Conservation (phyloP, 768 basidiomycete species). For the Suillus discolor region DNA sequence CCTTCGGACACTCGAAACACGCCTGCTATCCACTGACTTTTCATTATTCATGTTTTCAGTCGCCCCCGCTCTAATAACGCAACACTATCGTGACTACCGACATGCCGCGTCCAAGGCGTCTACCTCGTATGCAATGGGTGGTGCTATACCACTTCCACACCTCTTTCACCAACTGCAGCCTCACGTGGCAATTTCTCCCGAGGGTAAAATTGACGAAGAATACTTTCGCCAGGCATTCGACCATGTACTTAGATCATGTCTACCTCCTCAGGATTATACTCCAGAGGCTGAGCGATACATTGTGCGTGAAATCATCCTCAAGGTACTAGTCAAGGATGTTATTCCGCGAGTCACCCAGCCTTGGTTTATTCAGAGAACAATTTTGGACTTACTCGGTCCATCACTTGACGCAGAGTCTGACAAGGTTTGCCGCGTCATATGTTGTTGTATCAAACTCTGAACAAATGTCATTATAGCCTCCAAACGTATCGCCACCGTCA, state of each 20-base stretch:
- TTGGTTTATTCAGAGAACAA: constrained; percentile 83
- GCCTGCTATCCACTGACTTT: constrained; percentile 57
- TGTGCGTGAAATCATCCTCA: constrained; percentile 80
- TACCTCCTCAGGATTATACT: constrained; percentile 78
- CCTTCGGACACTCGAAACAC: constrained; percentile 60
- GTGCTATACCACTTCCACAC: constrained; percentile 58
- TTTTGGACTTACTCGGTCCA: constrained; percentile 67
- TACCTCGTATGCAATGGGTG: constrained; percentile 72
- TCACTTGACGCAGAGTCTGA: constrained; percentile 27
- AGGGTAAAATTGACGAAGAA: constrained; percentile 68
- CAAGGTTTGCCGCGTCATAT: constrained; percentile 19
- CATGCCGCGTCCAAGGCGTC: constrained; percentile 60
- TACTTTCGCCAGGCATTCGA: constrained; percentile 84
- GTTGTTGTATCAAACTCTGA: neutral
- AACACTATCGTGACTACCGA: constrained; percentile 81
- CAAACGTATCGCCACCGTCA: constrained; percentile 26
- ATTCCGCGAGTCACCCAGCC: constrained; percentile 76
- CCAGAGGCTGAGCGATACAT: constrained; percentile 77
- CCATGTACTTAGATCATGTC: constrained; percentile 67
- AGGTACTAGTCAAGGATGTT: constrained; percentile 69
- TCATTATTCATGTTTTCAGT: constrained; percentile 62
- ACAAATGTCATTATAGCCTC: constrained; percentile 19
- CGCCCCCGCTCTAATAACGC: constrained; percentile 64
- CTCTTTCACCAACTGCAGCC: constrained; percentile 85
- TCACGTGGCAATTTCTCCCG: constrained; percentile 74